Conservation (phyloP, 1,139 yeast genomes). For the Hyphopichia wangnamkhiaoensis region DNA sequence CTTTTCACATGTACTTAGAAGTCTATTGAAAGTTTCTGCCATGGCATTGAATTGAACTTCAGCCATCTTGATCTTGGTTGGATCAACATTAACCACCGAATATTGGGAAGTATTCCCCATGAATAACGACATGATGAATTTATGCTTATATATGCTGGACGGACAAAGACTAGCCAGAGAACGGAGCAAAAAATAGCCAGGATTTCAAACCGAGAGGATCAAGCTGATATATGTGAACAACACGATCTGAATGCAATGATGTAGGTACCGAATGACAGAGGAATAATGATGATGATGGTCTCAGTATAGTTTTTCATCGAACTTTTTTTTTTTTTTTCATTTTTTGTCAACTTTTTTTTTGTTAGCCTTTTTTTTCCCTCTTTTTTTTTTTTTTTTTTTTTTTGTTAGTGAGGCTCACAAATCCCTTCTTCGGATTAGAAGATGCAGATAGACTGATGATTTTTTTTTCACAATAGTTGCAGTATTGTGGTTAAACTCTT, state of each 20-base stretch:
- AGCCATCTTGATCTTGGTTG: slow-evolving; percentile 68
- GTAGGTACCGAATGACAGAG: no score
- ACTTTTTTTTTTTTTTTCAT: neutral
- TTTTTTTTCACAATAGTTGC: no score
- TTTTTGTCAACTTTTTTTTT: neutral
- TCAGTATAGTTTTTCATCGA: neutral
- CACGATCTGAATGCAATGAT: no score
- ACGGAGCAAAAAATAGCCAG: no score
- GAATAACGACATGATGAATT: slow-evolving; percentile 58
- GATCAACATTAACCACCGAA: slow-evolving; percentile 52
- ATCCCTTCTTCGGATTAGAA: no score
- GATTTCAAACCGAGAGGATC: no score
- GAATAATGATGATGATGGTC: slow-evolving; percentile 12
- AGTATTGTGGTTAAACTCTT: no score
- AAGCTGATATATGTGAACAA: no score
- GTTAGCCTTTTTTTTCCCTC: neutral
- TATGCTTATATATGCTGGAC: neutral
- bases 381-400: no score
- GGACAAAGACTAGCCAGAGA: no score
- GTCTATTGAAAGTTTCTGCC: slow-evolving; percentile 62
- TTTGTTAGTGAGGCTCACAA: neutral
- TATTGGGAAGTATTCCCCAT: slow-evolving; percentile 49
- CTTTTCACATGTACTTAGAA: slow-evolving; percentile 56
- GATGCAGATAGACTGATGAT: no score
- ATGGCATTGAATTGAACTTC: slow-evolving; percentile 75